These are phyloP conservation scores for Infundibulicybe gibba DNA, from an alignment of 768 basidiomycete species.

Conservation along the genomic window DNA sequence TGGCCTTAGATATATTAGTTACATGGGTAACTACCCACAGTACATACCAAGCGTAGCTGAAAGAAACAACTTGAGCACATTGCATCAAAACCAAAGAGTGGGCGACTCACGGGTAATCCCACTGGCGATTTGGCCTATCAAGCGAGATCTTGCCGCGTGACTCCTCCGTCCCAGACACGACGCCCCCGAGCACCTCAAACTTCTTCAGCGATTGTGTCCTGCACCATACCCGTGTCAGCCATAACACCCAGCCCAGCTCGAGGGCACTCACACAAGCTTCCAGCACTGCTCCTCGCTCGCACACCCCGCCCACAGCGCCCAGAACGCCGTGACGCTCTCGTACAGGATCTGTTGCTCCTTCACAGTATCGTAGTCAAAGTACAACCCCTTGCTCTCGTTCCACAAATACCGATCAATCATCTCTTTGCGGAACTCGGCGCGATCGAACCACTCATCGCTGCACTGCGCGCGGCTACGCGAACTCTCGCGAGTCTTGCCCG, in stretches of 20 bases:
- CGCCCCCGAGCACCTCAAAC: slow-evolving; percentile 93
- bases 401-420: slow-evolving; percentile 94
- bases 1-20: slow-evolving; percentile 48
- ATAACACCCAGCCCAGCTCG: too few species aligned
- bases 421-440: slow-evolving; percentile 78
- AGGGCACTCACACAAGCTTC: slow-evolving; percentile 77
- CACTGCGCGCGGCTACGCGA: slow-evolving; percentile 61
- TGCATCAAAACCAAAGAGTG: slow-evolving; percentile 1
- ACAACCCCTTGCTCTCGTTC: slow-evolving; percentile 93
- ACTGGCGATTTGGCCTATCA: slow-evolving; percentile 96
- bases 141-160: slow-evolving; percentile 94
- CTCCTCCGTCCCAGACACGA: slow-evolving; percentile 96
- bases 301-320: slow-evolving; percentile 97
- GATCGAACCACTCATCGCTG: slow-evolving; percentile 90
- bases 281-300: slow-evolving; percentile 94
- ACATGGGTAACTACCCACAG: slow-evolving; percentile 1
- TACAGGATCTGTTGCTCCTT: slow-evolving; percentile 90
- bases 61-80: slow-evolving; percentile 10
- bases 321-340: slow-evolving; percentile 95
- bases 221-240: slow-evolving; percentile 8
- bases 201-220: slow-evolving; percentile 87
- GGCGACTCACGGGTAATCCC: slow-evolving; percentile 88
- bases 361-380: slow-evolving; percentile 95
- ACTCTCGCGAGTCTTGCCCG: slow-evolving; percentile 54
- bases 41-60: slow-evolving; percentile 63